Percentiles rank a stretch among this genome's conserved stretches.
Conservation (phyloP, 163 green algal species). For the Chloroidium sp. region DNA sequence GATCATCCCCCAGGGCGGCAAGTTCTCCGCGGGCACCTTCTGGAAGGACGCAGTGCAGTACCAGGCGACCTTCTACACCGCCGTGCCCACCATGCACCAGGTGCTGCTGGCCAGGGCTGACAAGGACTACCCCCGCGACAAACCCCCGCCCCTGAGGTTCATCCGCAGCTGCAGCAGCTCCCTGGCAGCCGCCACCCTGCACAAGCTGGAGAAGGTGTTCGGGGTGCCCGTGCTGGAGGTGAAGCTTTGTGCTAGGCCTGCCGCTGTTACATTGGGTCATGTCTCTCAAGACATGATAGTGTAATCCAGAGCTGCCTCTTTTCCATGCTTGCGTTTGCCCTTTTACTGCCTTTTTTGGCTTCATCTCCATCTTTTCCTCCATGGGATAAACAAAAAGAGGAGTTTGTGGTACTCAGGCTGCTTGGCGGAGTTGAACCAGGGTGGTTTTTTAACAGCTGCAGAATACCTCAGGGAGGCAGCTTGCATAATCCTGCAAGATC, state of each 20-base stretch:
- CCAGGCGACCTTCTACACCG: slow-evolving; percentile 72
- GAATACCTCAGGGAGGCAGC: no score
- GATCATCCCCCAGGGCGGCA: slow-evolving; percentile 49
- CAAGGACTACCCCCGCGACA: slow-evolving; percentile 47
- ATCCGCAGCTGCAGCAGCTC: slow-evolving; percentile 69
- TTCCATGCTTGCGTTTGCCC: neutral
- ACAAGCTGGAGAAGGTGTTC: slow-evolving; percentile 61
- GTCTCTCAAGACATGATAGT: no score
- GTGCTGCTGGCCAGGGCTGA: slow-evolving; percentile 54
- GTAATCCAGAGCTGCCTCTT: no score
- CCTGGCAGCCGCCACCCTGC: slow-evolving; percentile 62
- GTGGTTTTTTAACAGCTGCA: no score
- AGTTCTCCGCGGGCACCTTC: slow-evolving; percentile 60
- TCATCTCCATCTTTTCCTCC: neutral
- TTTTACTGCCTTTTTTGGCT: neutral
- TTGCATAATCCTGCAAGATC: no score
- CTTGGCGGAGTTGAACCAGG: no score
- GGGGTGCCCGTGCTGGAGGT: slow-evolving; percentile 58
- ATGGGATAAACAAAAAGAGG: no score
- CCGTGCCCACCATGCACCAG: slow-evolving; percentile 60
- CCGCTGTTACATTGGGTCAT: no score
- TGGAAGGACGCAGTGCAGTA: slow-evolving; percentile 54
- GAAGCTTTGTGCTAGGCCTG: neutral
- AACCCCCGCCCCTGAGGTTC: slow-evolving; percentile 60
- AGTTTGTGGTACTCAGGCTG: no score